Evolutionary conservation across 176 grass and related monocot genomes (phyloP).

Genomic region (Juncus inflexus): DNA sequence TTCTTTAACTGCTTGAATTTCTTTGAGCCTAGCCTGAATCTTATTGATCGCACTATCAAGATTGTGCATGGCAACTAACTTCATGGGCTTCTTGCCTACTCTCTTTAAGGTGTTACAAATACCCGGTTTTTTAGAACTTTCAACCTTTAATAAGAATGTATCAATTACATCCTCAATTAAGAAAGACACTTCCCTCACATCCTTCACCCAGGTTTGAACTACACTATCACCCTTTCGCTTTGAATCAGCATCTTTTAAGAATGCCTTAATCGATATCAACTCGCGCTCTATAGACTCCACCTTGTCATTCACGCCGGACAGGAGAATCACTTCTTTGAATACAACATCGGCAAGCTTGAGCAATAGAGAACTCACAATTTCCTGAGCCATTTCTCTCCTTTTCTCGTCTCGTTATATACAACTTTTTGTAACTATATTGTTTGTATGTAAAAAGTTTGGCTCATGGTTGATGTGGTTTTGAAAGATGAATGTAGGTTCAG

Average conservation of each 20-base stretch:
- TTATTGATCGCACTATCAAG: neutral
- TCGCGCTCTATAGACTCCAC: neutral
- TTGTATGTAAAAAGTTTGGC: no score
- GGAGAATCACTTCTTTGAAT: neutral
- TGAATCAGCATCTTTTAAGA: neutral
- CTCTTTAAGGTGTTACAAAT: neutral
- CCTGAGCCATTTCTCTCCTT: no score
- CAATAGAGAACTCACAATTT: no score
- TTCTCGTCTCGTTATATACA: no score
- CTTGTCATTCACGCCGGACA: neutral
- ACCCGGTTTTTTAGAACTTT: neutral
- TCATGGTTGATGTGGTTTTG: no score
- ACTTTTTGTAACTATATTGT: no score
- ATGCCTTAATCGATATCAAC: neutral
- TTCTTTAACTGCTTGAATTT: no score
- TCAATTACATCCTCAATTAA: constrained; percentile 12
- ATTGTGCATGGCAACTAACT: neutral
- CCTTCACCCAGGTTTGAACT: neutral
- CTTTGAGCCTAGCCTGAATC: no score
- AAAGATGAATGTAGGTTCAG: no score
- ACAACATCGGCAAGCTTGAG: no score
- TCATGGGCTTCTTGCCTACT: neutral
- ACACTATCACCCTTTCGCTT: neutral
- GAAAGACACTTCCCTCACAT: neutral
- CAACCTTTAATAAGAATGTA: neutral